Conservation (phyloP, 331 rosid species). For the Ulmus americana region DNA sequence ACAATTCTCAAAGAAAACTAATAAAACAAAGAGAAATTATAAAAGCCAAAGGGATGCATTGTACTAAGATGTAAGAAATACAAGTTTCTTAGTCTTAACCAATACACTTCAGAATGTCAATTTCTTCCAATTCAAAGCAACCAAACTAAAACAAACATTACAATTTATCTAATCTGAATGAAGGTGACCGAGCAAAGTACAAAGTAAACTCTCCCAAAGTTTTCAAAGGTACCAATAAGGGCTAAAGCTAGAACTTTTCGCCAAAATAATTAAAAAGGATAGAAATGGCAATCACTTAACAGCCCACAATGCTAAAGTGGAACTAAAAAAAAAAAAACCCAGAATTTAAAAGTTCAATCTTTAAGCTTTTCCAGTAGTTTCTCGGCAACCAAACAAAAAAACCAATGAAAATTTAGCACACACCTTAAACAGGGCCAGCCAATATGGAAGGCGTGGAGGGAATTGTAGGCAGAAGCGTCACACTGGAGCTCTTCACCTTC, state of each 20-base stretch:
- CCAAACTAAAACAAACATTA: background rate
- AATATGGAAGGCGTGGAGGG: conserved; percentile 77
- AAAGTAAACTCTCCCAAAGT: too few species aligned
- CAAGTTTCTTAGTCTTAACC: background rate
- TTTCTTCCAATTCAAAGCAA: background rate
- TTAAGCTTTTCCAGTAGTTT: background rate
- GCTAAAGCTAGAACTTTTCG: too few species aligned
- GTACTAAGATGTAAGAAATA: background rate
- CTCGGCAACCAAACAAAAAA: background rate
- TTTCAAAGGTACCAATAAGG: too few species aligned
- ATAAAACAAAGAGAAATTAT: background rate
- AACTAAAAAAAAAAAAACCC: background rate
- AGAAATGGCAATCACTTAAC: too few species aligned
- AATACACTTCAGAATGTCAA: background rate
- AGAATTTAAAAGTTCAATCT: background rate
- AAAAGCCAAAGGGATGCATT: background rate
- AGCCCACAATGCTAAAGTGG: background rate
- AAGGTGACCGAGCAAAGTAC: background rate
- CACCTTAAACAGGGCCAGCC: conserved; percentile 95
- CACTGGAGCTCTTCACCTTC: conserved; percentile 98
- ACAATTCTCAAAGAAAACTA: background rate
- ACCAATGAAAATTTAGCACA: background rate
- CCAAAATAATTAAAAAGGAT: too few species aligned
- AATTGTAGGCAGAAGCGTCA: conserved; percentile 79
- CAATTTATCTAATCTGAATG: background rate